Evolutionary conservation across 345 rosid species (phyloP).

Genomic region (Salix koriyanagi): DNA sequence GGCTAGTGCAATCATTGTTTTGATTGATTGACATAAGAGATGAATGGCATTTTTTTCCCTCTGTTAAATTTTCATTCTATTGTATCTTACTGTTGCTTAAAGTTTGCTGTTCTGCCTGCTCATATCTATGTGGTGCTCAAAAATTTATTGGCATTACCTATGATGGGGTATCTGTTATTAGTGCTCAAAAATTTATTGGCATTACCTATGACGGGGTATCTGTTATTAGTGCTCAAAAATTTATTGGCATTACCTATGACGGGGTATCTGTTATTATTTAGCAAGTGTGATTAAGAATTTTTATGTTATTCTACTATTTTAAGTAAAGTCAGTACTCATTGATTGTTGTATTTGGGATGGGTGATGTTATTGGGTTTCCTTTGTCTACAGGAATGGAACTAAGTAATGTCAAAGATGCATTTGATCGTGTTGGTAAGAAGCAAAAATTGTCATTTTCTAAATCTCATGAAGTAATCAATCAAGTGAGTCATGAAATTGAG

Average conservation of each 20-base stretch:
- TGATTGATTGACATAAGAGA: not conserved
- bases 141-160: not conserved
- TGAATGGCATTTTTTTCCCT: not conserved
- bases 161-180: not conserved
- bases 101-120: not conserved
- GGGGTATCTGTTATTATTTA: not conserved
- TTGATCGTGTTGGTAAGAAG: constrained; percentile 58
- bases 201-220: not conserved
- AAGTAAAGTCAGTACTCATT: not conserved
- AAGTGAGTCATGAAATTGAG: constrained; percentile 43
- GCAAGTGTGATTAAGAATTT: not conserved
- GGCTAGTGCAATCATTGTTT: not conserved
- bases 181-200: not conserved
- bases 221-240: not conserved
- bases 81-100: not conserved
- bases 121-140: not conserved
- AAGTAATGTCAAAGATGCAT: constrained; percentile 48
- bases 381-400: constrained; percentile 50
- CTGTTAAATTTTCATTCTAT: not conserved
- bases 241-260: not conserved
- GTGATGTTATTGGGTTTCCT: not conserved
- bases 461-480: constrained; percentile 47
- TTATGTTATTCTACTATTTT: not conserved
- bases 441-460: constrained; percentile 53
- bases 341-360: not conserved